Evolutionary conservation across 192 early-diverging fungal genomes (phyloP), one percentile per base, ranked within the genome.

Genomic region (Coemansia reversa): DNA sequence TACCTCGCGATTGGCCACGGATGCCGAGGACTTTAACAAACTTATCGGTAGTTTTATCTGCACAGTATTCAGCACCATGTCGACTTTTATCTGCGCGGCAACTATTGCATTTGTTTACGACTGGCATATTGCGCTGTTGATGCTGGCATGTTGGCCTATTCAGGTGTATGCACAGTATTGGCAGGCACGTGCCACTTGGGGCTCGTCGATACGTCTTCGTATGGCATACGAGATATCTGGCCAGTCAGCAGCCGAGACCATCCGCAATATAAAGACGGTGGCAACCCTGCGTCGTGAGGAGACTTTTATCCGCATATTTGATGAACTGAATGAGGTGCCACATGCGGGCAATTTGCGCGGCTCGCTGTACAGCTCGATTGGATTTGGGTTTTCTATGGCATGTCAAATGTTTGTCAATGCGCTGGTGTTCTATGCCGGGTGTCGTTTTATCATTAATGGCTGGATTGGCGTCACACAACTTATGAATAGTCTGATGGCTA

Each of bases 191-290:
- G 65, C 85, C 3, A 63, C 78, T 18, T 57, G 74, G 28, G 78
- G 81, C 16, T 82, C 75, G 59, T 73, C 76, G 5, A 55, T 54
- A 54, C 79, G 82, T 61, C 81, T 81, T 51, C 84, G 85, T 69
- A 75, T 83, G 58, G 87, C 88, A 2, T 93, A 92, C 66, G 86
- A 86, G 60, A 61, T 72, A 7, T 84, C 89, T 4, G 84, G 81
- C 47, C 85, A 89, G 70, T 83, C 89, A 5, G 92, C 93, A 1
- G 89, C 89, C 57, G 96, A 98, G 69, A 83, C 88, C 30, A 89
- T 98, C 63, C 75, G 85, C 64, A 87, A 86, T 65, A 91, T 98
- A 68, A 83, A 89, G 39, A 98, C 95, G 0, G 91, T 96, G 4
- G 86, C 87, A 20, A 87, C 89, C 3, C 33, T 86, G 93, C 62